Conservation (phyloP, 805 yeast genomes). For the Ogataea zsoltii region DNA sequence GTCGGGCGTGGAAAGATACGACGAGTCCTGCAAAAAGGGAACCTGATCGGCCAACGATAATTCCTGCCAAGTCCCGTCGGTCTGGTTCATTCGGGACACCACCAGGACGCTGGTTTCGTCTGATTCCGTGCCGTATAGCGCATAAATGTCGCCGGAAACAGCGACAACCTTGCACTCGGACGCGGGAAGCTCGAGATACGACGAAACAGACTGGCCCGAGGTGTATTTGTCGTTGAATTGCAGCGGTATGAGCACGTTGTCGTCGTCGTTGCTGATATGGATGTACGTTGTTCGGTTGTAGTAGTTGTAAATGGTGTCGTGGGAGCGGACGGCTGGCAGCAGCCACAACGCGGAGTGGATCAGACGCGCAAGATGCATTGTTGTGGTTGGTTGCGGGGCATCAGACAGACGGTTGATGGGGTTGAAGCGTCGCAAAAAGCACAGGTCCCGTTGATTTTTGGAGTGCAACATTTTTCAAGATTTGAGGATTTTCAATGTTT, state of each 20-base stretch:
- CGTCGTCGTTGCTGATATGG: conserved; percentile 18
- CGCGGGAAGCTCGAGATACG: conserved; percentile 24
- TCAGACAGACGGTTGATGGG: too few species aligned
- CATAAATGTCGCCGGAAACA: conserved; percentile 20
- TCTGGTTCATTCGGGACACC: conserved; percentile 18
- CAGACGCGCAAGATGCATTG: background rate
- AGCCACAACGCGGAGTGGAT: background rate
- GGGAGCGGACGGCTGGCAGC: conserved; percentile 7
- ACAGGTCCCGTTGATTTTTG: too few species aligned
- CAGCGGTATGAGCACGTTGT: conserved; percentile 25
- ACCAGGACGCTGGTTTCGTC: conserved; percentile 2
- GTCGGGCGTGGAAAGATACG: conserved; percentile 44
- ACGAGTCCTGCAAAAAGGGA: conserved; percentile 33
- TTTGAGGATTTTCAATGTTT: background rate
- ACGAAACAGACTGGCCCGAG: conserved; percentile 21
- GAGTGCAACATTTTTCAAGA: too few species aligned
- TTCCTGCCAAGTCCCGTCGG: conserved; percentile 24
- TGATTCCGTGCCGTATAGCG: conserved; percentile 23
- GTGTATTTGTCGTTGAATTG: conserved; percentile 27
- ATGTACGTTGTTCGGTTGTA: conserved; percentile 32
- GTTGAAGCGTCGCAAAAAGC: too few species aligned
- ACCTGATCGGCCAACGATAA: conserved; percentile 18
- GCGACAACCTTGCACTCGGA: conserved; percentile 24
- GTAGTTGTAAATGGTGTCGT: conserved; percentile 34
- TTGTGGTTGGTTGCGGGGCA: background rate